These are phyloP conservation scores for Acanthamoeba healyi DNA, from an alignment of 208 protist species.

Conservation along the genomic window DNA sequence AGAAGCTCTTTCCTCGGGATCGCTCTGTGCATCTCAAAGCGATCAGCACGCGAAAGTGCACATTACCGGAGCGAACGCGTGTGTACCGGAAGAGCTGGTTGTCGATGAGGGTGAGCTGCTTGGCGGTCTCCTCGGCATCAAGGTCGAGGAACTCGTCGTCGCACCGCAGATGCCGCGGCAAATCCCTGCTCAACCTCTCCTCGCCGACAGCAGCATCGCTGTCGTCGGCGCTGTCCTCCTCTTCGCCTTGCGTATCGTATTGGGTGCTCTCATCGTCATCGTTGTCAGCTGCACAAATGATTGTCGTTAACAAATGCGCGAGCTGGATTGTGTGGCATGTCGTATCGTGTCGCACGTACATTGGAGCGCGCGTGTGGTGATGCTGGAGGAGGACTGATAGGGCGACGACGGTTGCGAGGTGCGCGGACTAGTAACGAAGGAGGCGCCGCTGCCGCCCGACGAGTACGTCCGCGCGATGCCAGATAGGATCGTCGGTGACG, in stretches of 20 bases:
- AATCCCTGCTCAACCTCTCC: neutral
- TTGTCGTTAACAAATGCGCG: neutral
- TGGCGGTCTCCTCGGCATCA: slow-evolving; percentile 23
- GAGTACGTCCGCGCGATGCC: neutral
- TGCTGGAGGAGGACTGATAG: slow-evolving; percentile 39
- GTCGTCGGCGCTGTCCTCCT: slow-evolving; percentile 52
- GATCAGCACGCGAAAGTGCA: neutral
- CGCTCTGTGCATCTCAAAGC: neutral
- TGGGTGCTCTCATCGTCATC: neutral
- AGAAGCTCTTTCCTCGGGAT: slow-evolving; percentile 51
- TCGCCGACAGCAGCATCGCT: slow-evolving; percentile 4
- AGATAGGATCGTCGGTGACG: neutral
- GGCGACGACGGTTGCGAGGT: slow-evolving; percentile 9
- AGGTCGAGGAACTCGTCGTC: slow-evolving; percentile 59
- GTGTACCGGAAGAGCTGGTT: slow-evolving; percentile 45
- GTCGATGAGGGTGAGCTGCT: slow-evolving; percentile 48
- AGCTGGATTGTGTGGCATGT: neutral
- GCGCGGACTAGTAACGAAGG: neutral
- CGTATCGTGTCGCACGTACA: neutral
- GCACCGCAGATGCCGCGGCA: neutral
- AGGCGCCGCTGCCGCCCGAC: neutral
- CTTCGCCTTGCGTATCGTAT: slow-evolving; percentile 38
- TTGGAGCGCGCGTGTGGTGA: neutral
- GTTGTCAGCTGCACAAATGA: neutral
- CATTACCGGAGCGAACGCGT: neutral